Conservation (phyloP, 169 alveolate genomes). For the Plasmodium fragile region DNA sequence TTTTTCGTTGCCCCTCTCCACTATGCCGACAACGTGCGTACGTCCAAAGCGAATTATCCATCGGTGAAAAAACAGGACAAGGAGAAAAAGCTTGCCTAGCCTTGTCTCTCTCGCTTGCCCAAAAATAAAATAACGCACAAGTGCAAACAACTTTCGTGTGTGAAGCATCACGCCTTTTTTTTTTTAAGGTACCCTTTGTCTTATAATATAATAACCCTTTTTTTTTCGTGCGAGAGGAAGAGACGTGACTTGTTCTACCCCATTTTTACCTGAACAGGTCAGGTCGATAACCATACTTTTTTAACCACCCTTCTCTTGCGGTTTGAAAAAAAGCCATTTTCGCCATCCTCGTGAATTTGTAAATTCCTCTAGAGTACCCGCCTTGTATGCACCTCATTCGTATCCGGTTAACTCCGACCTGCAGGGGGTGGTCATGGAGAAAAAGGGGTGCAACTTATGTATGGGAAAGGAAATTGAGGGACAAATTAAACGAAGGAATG, state of each 20-base stretch:
- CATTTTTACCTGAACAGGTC: constrained; percentile 82
- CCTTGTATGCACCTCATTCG: constrained; percentile 88
- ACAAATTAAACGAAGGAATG: background rate
- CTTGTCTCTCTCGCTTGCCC: background rate
- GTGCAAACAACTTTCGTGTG: background rate
- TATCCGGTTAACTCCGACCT: constrained; percentile 85
- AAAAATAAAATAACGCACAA: background rate
- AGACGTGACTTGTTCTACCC: background rate
- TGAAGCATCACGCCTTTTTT: background rate
- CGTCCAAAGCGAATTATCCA: background rate
- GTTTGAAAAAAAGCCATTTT: constrained; percentile 89
- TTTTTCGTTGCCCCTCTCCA: background rate
- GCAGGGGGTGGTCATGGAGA: background rate
- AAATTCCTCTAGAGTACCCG: constrained; percentile 88
- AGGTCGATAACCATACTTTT: constrained; percentile 87
- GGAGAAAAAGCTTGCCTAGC: background rate
- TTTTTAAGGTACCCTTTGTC: background rate
- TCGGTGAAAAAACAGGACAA: background rate
- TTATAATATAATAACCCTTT: background rate
- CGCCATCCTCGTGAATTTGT: constrained; percentile 88
- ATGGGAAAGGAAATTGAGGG: background rate
- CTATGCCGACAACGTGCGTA: background rate
- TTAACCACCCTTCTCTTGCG: constrained; percentile 91
- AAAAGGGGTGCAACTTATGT: background rate
- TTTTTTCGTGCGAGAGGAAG: background rate